phyloP scores from a whole-genome alignment of 169 alveolate genomes.

The Sarcocystis neurona region DNA sequence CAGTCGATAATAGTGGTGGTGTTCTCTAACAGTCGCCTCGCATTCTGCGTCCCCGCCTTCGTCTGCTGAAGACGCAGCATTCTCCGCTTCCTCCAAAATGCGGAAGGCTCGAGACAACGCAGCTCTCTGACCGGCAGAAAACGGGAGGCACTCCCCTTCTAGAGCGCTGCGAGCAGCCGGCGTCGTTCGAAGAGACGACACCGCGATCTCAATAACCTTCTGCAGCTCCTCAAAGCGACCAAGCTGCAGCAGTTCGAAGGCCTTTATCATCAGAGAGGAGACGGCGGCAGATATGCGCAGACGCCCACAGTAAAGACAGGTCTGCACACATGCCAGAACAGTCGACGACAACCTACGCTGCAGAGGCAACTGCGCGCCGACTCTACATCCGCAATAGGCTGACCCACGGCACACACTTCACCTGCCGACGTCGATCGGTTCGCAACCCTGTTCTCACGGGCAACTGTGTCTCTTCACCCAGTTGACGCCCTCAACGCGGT shows the following conservation, averaged over 20 bases:
- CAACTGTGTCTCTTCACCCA: too few species aligned
- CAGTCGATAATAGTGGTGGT: not conserved
- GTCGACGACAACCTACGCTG: too few species aligned
- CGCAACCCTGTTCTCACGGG: too few species aligned
- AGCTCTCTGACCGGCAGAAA: not conserved
- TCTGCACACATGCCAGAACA: too few species aligned
- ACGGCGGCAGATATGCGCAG: not conserved
- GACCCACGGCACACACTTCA: too few species aligned
- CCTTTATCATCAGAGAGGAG: not conserved
- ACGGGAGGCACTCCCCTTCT: not conserved
- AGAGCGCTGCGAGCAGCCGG: not conserved
- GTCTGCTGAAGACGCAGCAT: too few species aligned
- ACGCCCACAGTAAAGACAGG: constrained; percentile 26
- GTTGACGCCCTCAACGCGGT: too few species aligned
- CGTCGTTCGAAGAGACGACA: not conserved
- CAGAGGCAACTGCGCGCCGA: too few species aligned
- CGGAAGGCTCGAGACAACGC: not conserved
- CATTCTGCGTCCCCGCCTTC: not conserved
- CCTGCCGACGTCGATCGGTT: too few species aligned
- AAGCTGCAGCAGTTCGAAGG: constrained; percentile 31
- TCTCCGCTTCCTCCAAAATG: not conserved
- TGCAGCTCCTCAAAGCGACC: not conserved
- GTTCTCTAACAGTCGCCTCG: not conserved
- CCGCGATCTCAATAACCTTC: not conserved
- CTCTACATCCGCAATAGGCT: too few species aligned